phyloP scores from a whole-genome alignment of 805 yeast species.

The Yueomyces sp. region DNA sequence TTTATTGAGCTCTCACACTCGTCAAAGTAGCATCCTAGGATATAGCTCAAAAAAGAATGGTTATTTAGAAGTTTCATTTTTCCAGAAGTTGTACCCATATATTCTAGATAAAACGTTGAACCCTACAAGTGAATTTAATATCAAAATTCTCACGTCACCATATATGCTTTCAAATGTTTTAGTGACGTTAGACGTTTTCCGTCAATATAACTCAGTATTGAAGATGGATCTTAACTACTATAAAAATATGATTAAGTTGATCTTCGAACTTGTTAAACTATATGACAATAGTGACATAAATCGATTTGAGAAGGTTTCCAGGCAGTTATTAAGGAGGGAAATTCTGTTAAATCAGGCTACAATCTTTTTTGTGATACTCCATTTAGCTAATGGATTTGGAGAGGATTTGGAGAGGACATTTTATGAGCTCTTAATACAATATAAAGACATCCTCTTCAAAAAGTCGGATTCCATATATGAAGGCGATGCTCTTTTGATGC shows the following conservation, averaged over 20 bases:
- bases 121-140: slow-evolving; percentile 3
- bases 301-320: neutral
- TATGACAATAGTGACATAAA: slow-evolving; percentile 3
- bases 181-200: slow-evolving; percentile 3
- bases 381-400: neutral
- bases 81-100: slow-evolving; percentile 4
- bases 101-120: slow-evolving; percentile 5
- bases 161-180: slow-evolving; percentile 9
- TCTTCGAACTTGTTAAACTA: slow-evolving; percentile 14
- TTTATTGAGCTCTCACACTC: slow-evolving; percentile 5
- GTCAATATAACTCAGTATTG: slow-evolving; percentile 1
- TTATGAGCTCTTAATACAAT: neutral
- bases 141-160: slow-evolving; percentile 4
- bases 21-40: neutral
- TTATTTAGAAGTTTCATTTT: slow-evolving; percentile 7
- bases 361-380: neutral
- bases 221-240: slow-evolving; percentile 8
- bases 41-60: slow-evolving; percentile 1
- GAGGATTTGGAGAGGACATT: neutral
- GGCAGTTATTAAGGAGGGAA: slow-evolving; percentile 5
- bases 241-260: slow-evolving; percentile 15
- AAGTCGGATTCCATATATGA: neutral
- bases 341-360: neutral
- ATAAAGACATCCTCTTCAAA: slow-evolving; percentile 1
- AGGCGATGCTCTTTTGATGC: neutral